Evolutionary conservation across 2,329 filamentous ascomycete species (phyloP).

Genomic region (Helotiales sp.): DNA sequence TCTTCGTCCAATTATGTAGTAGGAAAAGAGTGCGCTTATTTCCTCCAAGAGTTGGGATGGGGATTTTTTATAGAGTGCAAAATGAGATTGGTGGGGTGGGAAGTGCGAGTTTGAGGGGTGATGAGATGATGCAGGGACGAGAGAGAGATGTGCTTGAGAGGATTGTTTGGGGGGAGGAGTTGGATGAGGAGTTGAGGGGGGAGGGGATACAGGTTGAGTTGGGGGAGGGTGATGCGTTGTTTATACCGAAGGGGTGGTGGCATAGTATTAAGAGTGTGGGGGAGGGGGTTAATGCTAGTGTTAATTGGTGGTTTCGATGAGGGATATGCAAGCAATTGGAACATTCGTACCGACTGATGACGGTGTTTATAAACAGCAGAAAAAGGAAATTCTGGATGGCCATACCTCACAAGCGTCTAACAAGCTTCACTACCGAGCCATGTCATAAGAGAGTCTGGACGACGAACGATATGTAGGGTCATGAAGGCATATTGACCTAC

Average conservation of each 20-base stretch:
- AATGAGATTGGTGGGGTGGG: conserved; percentile 36
- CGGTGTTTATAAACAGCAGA: too few relatives aligned
- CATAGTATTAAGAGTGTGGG: conserved; percentile 73
- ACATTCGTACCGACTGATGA: too few relatives aligned
- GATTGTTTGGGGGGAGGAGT: conserved; percentile 62
- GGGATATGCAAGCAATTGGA: too few relatives aligned
- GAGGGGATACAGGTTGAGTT: conserved; percentile 47
- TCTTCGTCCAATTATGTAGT: conserved; percentile 82
- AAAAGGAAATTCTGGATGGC: too few relatives aligned
- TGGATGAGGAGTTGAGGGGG: conserved; percentile 1
- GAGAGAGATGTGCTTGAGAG: conserved; percentile 68
- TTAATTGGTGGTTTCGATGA: conserved; percentile 44
- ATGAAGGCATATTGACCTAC: too few relatives aligned
- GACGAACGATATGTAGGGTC: neutral
- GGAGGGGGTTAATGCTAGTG: conserved; percentile 36
- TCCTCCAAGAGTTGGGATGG: conserved; percentile 60
- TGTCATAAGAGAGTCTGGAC: neutral
- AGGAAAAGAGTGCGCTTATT: conserved; percentile 74
- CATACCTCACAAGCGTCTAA: neutral
- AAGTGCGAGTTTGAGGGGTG: conserved; percentile 59
- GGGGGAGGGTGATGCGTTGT: conserved; percentile 67
- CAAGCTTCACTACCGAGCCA: neutral
- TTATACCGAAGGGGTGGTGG: conserved; percentile 85
- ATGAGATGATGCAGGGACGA: conserved; percentile 87
- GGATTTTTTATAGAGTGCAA: conserved; percentile 59